phyloP scores from a whole-genome alignment of 1,139 yeast species.

The Taiozyma sp. region DNA sequence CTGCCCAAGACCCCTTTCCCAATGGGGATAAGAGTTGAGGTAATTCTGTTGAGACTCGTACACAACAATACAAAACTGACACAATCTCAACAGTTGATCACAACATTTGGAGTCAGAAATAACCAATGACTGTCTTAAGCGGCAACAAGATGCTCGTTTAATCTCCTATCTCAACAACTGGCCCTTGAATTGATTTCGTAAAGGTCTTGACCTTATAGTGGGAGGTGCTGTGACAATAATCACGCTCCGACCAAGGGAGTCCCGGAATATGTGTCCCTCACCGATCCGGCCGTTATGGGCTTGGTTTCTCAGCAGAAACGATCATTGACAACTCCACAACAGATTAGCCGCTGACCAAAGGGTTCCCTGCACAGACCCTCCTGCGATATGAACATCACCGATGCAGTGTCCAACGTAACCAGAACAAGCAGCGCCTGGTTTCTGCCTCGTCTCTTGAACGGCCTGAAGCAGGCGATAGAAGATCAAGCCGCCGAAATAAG shows the following conservation, averaged over 20 bases:
- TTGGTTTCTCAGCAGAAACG: background rate
- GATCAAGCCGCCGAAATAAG: slow-evolving; percentile 2
- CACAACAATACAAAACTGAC: background rate
- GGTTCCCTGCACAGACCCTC: background rate
- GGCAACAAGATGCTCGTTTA: background rate
- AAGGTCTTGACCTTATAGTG: no score
- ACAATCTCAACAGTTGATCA: background rate
- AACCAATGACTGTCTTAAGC: no score
- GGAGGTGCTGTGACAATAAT: no score
- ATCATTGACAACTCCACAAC: background rate
- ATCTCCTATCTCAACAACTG: no score
- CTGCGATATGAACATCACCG: background rate
- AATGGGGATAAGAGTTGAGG: background rate
- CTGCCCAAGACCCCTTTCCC: background rate
- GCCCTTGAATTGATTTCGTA: no score
- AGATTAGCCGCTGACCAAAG: background rate
- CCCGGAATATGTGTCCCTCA: background rate
- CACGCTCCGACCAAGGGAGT: no score
- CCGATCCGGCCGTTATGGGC: background rate
- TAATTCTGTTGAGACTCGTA: background rate
- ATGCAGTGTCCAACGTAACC: background rate
- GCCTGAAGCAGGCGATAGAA: background rate
- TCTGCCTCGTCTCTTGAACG: background rate
- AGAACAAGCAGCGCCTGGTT: background rate
- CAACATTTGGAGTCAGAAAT: no score